Base-by-base conservation (phyloP, 805 yeast genomes). In the Clavispora carvajalis region DNA sequence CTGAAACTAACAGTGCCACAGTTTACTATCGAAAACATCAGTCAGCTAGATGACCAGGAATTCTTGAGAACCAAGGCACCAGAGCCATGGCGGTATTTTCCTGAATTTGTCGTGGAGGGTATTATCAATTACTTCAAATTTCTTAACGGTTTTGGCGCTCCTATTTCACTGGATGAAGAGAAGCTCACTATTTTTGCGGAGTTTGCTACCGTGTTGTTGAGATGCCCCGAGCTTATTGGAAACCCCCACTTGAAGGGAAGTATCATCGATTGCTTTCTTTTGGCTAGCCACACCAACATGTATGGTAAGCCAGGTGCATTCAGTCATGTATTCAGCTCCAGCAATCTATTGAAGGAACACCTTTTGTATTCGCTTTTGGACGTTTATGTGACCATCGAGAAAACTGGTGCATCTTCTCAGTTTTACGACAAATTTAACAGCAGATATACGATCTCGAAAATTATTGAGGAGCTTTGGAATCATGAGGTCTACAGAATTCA, bases 371-470 rank as follows among this genome's bases (percentile, higher is more conserved):
- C 96, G 1, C 71, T 93, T 41, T 73, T 93, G 62, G 95, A 88
- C 53, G 85, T 89, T 46, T 93, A 91, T 60, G 95, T 93, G 25
- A 87, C 86, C 73, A 90, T 91, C 37, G 99, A 93, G 60, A 89
- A 86, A 55, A 93, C 99, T 0, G 99, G 99, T 8, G 84, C 96
- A 2, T 82, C 91, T 7, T 80, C 95, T 0, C 98, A 93, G 62
- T 93, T 91, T 58, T 91, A 91, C 60, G 99, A 93, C 61, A 93
- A 93, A 63, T 93, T 93, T 67, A 90, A 88, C 60, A 78, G 87
- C 33, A 76, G 99, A 59, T 91, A 80, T 62, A 83, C 87, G 57
- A 86, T 93, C 22, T 84, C 96, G 0, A 77, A 77, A 35, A 83
- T 93, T 24, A 65, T 93, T 53, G 91, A 88, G 58, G 80, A 81